phyloP scores from a whole-genome alignment of 2,329 filamentous ascomycete genomes.

The Colletotrichum spinosum region DNA sequence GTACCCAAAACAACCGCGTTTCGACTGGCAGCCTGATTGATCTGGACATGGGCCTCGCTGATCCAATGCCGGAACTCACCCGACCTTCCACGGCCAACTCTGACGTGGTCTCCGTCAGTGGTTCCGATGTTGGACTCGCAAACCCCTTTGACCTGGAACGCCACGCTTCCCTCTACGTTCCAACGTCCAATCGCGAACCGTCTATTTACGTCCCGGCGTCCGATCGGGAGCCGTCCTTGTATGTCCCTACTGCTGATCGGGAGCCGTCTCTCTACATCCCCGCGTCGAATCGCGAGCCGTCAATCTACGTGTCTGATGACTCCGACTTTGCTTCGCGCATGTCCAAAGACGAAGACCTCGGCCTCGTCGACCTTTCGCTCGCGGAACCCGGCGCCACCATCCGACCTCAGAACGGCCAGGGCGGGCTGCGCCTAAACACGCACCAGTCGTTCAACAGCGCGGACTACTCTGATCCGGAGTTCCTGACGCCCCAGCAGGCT shows the following conservation, averaged over 20 bases:
- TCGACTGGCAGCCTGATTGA: constrained; percentile 63
- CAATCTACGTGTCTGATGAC: constrained; percentile 72
- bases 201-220: constrained; percentile 66
- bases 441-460: constrained; percentile 37
- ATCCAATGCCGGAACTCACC: constrained; percentile 61
- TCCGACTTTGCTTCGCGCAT: constrained; percentile 59
- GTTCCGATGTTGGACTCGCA: constrained; percentile 65
- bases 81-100: constrained; percentile 71
- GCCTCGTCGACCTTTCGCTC: constrained; percentile 47
- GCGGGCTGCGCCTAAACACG: constrained; percentile 30
- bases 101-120: constrained; percentile 65
- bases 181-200: constrained; percentile 60
- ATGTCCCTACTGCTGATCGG: constrained; percentile 61
- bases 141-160: constrained; percentile 74
- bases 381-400: constrained; percentile 37
- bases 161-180: constrained; percentile 67
- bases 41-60: constrained; percentile 66
- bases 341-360: constrained; percentile 40
- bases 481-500: constrained; percentile 45
- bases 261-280: constrained; percentile 70
- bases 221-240: constrained; percentile 68
- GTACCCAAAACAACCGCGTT: constrained; percentile 47
- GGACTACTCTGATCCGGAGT: constrained; percentile 39
- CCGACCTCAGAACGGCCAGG: constrained; percentile 18
- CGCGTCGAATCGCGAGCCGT: constrained; percentile 61